Conservation (phyloP, 768 basidiomycete genomes). For the Mycena pura region DNA sequence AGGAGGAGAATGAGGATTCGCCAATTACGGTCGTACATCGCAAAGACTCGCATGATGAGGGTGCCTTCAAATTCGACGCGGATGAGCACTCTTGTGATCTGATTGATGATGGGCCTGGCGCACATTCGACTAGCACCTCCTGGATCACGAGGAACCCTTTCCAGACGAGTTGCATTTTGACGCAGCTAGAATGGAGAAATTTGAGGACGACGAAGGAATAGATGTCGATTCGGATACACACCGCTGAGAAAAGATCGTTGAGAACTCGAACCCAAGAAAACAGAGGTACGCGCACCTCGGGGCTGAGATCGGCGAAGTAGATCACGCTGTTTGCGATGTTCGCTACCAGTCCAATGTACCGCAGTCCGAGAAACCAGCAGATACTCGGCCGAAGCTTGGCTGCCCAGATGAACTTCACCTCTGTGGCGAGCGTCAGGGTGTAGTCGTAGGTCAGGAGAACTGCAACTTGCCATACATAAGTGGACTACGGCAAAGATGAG, state of each 20-base stretch:
- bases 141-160: not conserved
- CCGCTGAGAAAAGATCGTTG: not conserved
- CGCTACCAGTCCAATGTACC: not conserved
- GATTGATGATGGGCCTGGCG: not conserved
- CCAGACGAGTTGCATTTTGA: slow-evolving; percentile 3
- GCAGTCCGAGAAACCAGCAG: not conserved
- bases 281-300: not conserved
- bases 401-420: slow-evolving; percentile 2
- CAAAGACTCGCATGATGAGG: not conserved
- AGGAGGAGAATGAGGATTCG: not conserved
- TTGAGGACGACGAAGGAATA: not conserved
- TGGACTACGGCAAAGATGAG: not conserved
- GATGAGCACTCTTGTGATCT: not conserved
- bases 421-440: not conserved
- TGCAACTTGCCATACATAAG: not conserved
- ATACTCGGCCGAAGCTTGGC: slow-evolving; percentile 6
- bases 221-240: not conserved
- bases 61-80: not conserved
- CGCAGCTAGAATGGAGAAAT: not conserved
- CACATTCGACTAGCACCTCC: not conserved
- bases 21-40: not conserved
- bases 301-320: not conserved
- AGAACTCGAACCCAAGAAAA: not conserved
- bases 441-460: not conserved
- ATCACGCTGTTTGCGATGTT: not conserved